Evolutionary conservation across 352 stramenopile genomes (phyloP).

Genomic region (Phytopythium chamaehyphon): DNA sequence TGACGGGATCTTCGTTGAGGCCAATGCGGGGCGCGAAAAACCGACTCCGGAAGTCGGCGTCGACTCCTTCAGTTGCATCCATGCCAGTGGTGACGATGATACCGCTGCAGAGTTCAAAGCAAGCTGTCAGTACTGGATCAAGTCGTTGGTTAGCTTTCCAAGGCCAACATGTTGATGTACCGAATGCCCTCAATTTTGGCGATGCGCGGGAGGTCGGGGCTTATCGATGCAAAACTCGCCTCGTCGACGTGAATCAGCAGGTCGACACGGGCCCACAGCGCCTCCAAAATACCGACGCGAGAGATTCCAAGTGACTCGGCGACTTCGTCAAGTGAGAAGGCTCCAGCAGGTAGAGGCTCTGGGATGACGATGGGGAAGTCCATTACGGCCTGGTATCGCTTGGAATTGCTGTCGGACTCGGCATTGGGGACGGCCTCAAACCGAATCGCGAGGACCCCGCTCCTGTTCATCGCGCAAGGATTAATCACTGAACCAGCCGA

Average conservation of each 20-base stretch:
- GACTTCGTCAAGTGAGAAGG: slow-evolving; percentile 10
- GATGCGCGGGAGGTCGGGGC: slow-evolving; percentile 20
- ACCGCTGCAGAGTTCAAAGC: no score
- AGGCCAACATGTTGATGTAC: no score
- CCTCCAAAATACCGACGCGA: slow-evolving; percentile 14
- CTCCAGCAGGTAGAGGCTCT: slow-evolving; percentile 1
- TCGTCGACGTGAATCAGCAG: slow-evolving; percentile 23
- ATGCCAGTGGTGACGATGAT: slow-evolving; percentile 27
- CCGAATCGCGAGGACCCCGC: slow-evolving; percentile 37
- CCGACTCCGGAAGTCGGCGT: slow-evolving; percentile 35
- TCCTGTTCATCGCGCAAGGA: slow-evolving; percentile 28
- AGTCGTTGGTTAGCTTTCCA: no score
- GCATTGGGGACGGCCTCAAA: slow-evolving; percentile 14
- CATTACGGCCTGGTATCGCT: slow-evolving; percentile 47
- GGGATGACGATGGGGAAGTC: slow-evolving; percentile 44
- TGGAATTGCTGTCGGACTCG: not conserved
- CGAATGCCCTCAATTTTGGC: not conserved
- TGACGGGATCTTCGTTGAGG: slow-evolving; percentile 90
- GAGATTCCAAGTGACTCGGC: slow-evolving; percentile 13
- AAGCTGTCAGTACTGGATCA: no score
- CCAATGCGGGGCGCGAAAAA: slow-evolving; percentile 87
- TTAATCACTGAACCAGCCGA: not conserved
- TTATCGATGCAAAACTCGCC: slow-evolving; percentile 12
- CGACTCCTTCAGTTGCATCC: slow-evolving; percentile 8
- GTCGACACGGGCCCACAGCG: slow-evolving; percentile 17